These are phyloP conservation scores for Cupressus sempervirens DNA, from an alignment of 75 land plant species.

Conservation along the genomic window DNA sequence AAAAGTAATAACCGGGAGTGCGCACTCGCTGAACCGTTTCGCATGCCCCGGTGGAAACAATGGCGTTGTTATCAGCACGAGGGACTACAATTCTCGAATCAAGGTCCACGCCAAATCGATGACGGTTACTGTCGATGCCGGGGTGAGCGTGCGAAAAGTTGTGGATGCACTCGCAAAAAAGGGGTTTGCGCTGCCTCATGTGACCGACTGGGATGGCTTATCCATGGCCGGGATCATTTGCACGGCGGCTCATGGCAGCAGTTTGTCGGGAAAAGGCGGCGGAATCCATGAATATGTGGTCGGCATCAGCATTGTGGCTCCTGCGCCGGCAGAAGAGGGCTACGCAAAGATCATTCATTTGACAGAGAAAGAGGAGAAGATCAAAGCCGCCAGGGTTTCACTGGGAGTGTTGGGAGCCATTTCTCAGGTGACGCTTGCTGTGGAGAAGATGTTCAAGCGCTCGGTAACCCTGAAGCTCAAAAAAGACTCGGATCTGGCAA, in stretches of 20 bases:
- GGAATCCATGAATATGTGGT: conserved; percentile 40
- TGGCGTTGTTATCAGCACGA: conserved; percentile 41
- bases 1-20: conserved; percentile 15
- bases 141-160: not conserved
- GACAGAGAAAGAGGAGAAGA: not conserved
- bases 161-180: conserved; percentile 20
- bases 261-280: conserved; percentile 32
- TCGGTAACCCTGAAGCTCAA: not conserved
- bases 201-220: conserved; percentile 48
- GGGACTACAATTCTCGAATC: conserved; percentile 12
- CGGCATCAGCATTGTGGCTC: conserved; percentile 28
- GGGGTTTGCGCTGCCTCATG: conserved; percentile 28
- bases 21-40: conserved; percentile 40
- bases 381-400: conserved; percentile 23
- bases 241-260: conserved; percentile 48
- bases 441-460: conserved; percentile 17
- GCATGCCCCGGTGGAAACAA: conserved; percentile 31
- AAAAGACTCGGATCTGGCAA: not conserved
- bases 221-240: conserved; percentile 36
- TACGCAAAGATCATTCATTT: conserved; percentile 41
- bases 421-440: conserved; percentile 19
- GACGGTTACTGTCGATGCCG: conserved; percentile 23
- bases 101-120: conserved; percentile 4
- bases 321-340: conserved; percentile 32
- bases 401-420: conserved; percentile 32